Evolutionary conservation across 176 grass and related monocot species (phyloP), one percentile per base, ranked within the genome.

Genomic region (barley (Hordeum vulgare)): DNA sequence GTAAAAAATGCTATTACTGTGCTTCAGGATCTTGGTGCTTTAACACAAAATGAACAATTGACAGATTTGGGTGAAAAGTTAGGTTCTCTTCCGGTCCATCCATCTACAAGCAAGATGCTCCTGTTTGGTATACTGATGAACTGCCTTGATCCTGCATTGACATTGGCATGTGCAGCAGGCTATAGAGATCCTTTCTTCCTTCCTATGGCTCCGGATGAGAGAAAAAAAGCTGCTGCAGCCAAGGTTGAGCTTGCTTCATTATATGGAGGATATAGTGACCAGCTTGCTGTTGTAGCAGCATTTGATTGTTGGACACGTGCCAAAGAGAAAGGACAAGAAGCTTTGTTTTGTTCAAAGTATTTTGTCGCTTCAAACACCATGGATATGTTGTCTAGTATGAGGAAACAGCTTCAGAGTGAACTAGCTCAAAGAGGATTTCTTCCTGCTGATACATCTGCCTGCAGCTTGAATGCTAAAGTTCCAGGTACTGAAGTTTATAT

Each of bases 91-190:
- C 96, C 96, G 1, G 87, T 95, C 51, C 96, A 98, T 91, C 96
- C 93, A 80, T 94, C 96, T 11, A 95, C 89, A 74, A 90, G 91
- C 89, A 98, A 95, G 87, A 98, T 98, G 96, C 91, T 98, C 68
- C 60, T 98, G 45, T 98, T 98, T 80, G 89, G 91, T 71, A 92
- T 99, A 91, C 74, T 99, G 61, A 90, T 95, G 89, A 99, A 99
- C 71, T 99, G 93, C 72, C 84, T 99, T 34, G 96, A 99, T 71
- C 91, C 96, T 69, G 96, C 96, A 37, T 84, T 99, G 56, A 99
- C 93, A 77, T 78, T 99, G 80, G 96, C 96, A 66, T 99, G 96
- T 47, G 89, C 91, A 76, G 85, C 85, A 10, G 91, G 92, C 65
- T 96, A 90, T 75, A 87, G 93, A 69, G 89, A 95, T 66, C 96